Evolutionary conservation across 257 asterid genomes (phyloP), one percentile per base, ranked within the genome.

Genomic region (Salvia rosmarinus): DNA sequence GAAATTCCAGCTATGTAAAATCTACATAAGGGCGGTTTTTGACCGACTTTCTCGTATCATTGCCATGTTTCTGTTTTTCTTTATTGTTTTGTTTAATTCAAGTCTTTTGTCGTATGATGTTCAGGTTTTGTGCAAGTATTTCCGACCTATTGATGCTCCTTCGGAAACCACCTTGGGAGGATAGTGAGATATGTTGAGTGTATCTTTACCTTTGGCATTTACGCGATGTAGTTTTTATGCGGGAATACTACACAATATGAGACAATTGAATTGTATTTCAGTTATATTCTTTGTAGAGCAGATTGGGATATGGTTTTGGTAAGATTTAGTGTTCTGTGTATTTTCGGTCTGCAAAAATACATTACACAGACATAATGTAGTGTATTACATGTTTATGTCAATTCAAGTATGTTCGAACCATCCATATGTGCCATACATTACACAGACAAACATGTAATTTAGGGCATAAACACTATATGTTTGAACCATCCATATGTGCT

Each of bases 251-350:
- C 64, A 35, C 46, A 37, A 59, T 70, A 58, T 74, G 50, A 23
- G 70, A 57, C 42, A 54, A 30, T 47, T 49, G 70, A 51, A 75
- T 5, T 71, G 37, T 65, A 66, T 75, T 75, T 34, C 16, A 32
- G 49, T 52, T 75, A 32, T 72, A 60, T 71, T 65, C 62, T 75
- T 75, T 72, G 84, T 80, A 80, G 83, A 70, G 67, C 68, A 70
- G 57, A 71, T 66, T 59, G 52, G 32, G 72, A 37, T 49, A 46
- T 59, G 68, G 63, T 63, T 51, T 28, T 56, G 71, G 72, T 10
- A 5, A 58, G 20, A 11, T n/a, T 58, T 66, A 16, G 52, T 62
- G 25, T 40, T 28, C n/a, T 51, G 10, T 21, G 3, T 43, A n/a
- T 17, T 64, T 64, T 28, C 10, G 49, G 64, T 20, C 59, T 64